A percentile compares a stretch with the other conserved stretches of the same genome.
Conservation (phyloP, 2,329 filamentous ascomycete genomes). For the Cladophialophora bantiana region DNA sequence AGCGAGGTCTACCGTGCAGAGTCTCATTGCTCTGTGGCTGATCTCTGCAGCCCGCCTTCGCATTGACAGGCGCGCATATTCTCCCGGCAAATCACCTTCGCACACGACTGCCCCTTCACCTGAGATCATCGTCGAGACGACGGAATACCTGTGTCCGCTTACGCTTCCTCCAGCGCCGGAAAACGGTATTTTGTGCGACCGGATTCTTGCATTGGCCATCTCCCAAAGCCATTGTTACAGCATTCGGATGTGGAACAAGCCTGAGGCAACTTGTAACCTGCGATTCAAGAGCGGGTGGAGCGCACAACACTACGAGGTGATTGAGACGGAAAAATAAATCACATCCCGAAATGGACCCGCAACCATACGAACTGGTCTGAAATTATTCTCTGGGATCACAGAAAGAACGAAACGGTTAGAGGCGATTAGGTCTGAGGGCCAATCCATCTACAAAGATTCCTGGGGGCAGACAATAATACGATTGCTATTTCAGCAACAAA, state of each 20-base stretch:
- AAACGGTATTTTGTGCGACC: conserved; percentile 27
- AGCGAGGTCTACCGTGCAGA: not conserved
- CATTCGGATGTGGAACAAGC: conserved; percentile 25
- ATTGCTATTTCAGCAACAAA: conserved; percentile 20
- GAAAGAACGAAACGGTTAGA: conserved; percentile 11
- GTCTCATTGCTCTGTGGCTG: conserved; percentile 1
- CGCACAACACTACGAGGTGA: conserved; percentile 20
- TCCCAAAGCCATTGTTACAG: conserved; percentile 26
- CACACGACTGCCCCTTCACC: conserved; percentile 28
- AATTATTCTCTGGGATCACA: conserved; percentile 8
- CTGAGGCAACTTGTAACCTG: conserved; percentile 14
- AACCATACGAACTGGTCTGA: conserved; percentile 25
- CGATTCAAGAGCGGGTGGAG: conserved; percentile 13
- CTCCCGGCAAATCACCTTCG: conserved; percentile 32
- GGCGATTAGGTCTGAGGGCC: conserved; percentile 3
- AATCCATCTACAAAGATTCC: conserved; percentile 2
- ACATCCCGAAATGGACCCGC: conserved; percentile 23
- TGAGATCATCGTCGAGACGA: conserved; percentile 24
- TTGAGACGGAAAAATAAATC: conserved; percentile 16
- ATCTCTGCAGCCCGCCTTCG: conserved; percentile 29
- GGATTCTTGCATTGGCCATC: conserved; percentile 26
- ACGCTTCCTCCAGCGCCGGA: conserved; percentile 18
- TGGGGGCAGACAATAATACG: conserved; percentile 16
- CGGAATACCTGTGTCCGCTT: conserved; percentile 7
- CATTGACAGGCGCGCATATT: conserved; percentile 27